Base-by-base conservation (phyloP, 371 early-diverging fungal genomes). In the Lichtheimia ramosa region DNA sequence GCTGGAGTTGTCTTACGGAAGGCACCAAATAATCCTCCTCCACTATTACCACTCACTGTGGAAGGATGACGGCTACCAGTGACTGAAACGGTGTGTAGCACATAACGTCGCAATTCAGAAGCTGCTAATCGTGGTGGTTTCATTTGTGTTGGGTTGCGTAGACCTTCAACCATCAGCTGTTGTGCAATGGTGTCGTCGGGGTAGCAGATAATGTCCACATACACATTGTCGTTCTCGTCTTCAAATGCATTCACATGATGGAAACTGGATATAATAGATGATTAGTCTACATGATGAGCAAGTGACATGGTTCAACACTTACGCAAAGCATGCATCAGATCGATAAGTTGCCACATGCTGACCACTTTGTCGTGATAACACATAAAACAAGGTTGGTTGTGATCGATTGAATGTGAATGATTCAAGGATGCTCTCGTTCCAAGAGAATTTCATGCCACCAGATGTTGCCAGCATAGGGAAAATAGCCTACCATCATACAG, bases 181-280 rank as follows among this genome's bases (percentile, higher is more conserved):
- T 83, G 79, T 34, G 84, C 74, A 24, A 91, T 77, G 0, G 75
- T 69, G 34, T 84, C 87, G 56, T 89, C 84, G 2, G 72, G 65
- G 51, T 91, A 91, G 43, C 83, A 72, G 1, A 83, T 74, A 62
- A 89, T 78, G 62, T 91, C 91, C n/a, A 89, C 65, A 24, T 79
- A 68, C 5, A 89, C 70, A 56, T 82, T 82, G 57, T 84, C 88
- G 1, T 75, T 80, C 0, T 74, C 72, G 55, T 89, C 90, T 55
- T 91, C 91, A 62, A 80, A 87, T 0, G 92, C 92, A 58, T 90
- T 90, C 54, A 89, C 78, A 57, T 88, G 88, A 61, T 89, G 88
- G 68, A 91, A 77, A 21, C 85, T 83, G 72, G 2, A n/a, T n/a
- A n/a, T 21, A 13, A 15, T 41, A 21, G 14, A 10, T 48, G n/a